phyloP scores from a whole-genome alignment of 345 rosid species.

The Viola odorata region DNA sequence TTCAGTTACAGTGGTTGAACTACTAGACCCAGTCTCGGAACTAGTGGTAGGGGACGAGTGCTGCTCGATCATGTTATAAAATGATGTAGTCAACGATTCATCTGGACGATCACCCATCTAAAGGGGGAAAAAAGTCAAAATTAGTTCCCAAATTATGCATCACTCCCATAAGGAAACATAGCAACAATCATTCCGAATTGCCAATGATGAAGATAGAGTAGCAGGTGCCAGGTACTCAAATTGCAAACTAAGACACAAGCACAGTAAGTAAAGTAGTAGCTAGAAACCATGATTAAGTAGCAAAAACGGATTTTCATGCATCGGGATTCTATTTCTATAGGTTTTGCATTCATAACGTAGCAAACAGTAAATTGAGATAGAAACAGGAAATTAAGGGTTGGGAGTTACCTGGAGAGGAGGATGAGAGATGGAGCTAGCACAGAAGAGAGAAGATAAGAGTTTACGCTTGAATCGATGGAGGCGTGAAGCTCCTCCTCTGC shows the following conservation, averaged over 20 bases:
- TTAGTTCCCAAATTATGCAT: neutral
- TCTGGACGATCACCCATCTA: slow-evolving; percentile 9
- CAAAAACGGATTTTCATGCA: too few species aligned
- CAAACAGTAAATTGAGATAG: neutral
- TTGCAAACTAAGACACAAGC: neutral
- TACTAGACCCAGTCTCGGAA: neutral
- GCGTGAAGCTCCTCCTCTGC: slow-evolving; percentile 4
- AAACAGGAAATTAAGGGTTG: neutral
- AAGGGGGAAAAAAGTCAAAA: neutral
- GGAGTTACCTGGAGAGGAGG: slow-evolving; percentile 5
- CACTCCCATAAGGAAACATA: neutral
- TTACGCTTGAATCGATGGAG: neutral
- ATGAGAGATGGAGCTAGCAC: slow-evolving; percentile 7
- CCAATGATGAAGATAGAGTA: neutral
- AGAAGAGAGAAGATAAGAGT: slow-evolving; percentile 5
- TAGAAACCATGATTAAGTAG: neutral
- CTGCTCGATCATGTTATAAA: neutral
- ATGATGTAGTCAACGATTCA: slow-evolving; percentile 3
- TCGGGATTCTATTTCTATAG: neutral
- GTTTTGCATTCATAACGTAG: too few species aligned
- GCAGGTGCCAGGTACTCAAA: neutral
- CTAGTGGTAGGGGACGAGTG: slow-evolving; percentile 1
- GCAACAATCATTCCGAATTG: neutral
- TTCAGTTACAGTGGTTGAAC: slow-evolving; percentile 5
- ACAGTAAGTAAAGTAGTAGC: neutral